phyloP scores from a whole-genome alignment of 169 alveolate species.

The Nephromyces sp. region DNA sequence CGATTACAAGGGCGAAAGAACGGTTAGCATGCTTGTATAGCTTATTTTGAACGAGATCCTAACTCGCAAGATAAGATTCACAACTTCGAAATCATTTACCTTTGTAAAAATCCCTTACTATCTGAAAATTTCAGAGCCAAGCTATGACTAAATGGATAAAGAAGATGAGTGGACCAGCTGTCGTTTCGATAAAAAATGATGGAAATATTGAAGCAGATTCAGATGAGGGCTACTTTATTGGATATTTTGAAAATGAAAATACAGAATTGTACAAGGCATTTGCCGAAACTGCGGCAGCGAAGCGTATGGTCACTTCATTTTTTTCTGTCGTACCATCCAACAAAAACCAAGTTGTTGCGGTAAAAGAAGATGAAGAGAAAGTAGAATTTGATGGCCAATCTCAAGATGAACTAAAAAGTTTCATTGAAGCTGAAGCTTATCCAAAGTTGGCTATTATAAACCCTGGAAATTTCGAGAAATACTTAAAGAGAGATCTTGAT shows the following conservation, averaged over 20 bases:
- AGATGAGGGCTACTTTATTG: neutral
- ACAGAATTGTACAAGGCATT: neutral
- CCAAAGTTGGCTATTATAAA: constrained; percentile 54
- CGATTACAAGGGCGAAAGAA: constrained; percentile 44
- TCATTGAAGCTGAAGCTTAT: constrained; percentile 34
- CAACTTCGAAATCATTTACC: neutral
- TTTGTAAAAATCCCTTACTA: too few relatives aligned
- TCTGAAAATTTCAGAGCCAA: neutral
- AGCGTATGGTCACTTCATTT: neutral
- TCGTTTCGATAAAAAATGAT: neutral
- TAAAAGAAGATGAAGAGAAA: constrained; percentile 1
- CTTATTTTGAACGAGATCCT: too few relatives aligned
- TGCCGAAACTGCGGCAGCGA: neutral
- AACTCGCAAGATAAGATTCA: neutral
- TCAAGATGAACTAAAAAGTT: constrained; percentile 41
- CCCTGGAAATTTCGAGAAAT: constrained; percentile 47
- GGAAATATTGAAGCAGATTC: neutral
- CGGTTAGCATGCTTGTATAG: too few relatives aligned
- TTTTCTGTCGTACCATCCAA: neutral
- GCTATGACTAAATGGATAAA: neutral
- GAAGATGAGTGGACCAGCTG: neutral
- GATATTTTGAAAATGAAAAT: neutral
- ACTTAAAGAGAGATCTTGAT: constrained; percentile 8
- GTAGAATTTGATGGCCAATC: constrained; percentile 10
- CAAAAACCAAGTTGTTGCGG: neutral